A percentile compares a stretch with the other conserved stretches of the same genome.
phyloP scores from a whole-genome alignment of 768 basidiomycete species.

The Gymnopilus dilepis region DNA sequence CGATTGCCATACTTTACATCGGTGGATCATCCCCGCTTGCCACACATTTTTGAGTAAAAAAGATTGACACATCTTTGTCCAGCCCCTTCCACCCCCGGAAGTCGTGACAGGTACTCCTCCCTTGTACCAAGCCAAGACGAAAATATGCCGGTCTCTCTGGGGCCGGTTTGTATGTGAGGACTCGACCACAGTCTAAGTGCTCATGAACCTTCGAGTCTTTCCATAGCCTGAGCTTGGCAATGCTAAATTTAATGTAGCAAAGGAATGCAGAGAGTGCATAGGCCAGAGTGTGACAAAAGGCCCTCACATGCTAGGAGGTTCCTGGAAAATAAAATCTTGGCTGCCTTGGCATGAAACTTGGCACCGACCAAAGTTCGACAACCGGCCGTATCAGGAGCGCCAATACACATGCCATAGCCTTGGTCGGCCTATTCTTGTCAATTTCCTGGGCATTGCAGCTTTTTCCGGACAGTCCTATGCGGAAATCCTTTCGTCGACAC shows the following conservation, averaged over 20 bases:
- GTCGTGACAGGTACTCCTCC: not conserved
- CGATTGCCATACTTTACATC: not conserved
- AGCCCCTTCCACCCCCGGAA: not conserved
- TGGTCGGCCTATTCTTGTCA: slow-evolving; percentile 30
- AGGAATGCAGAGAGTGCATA: not conserved
- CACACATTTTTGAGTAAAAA: not conserved
- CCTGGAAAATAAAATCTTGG: slow-evolving; percentile 11
- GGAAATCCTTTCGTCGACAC: slow-evolving; percentile 4
- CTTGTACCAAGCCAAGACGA: not conserved
- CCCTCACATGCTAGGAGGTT: slow-evolving; percentile 10
- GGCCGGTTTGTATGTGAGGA: not conserved
- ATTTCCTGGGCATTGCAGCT: slow-evolving; percentile 24
- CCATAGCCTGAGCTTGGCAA: not conserved
- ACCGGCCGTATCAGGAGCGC: slow-evolving; percentile 30
- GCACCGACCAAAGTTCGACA: slow-evolving; percentile 30
- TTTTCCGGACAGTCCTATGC: slow-evolving; percentile 7
- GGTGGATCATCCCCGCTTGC: not conserved
- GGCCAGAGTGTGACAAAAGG: slow-evolving; percentile 5
- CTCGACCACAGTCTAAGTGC: not conserved
- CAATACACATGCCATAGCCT: slow-evolving; percentile 21
- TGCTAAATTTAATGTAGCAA: not conserved
- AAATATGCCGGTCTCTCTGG: not conserved
- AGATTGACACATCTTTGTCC: not conserved
- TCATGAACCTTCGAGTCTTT: not conserved
- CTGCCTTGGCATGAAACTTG: slow-evolving; percentile 18